phyloP scores from a whole-genome alignment of 768 basidiomycete genomes.

The Austroboletus festivus region DNA sequence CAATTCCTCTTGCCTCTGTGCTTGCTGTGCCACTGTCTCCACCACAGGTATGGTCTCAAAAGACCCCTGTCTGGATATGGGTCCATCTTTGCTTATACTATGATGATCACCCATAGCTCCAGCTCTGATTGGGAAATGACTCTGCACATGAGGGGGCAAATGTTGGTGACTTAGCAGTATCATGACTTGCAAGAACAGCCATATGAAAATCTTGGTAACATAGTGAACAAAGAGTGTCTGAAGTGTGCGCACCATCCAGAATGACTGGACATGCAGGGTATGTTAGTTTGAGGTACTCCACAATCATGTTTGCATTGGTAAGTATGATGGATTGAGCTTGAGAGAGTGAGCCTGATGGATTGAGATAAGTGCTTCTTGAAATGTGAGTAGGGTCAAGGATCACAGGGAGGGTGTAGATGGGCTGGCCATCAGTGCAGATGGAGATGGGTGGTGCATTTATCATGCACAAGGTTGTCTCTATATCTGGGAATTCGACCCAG shows the following conservation, averaged over 20 bases:
- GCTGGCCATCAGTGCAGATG: slow-evolving; percentile 51
- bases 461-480: slow-evolving; percentile 56
- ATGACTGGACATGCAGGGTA: slow-evolving; percentile 71
- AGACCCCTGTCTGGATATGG: background rate
- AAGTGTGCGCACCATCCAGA: slow-evolving; percentile 64
- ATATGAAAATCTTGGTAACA: slow-evolving; percentile 60
- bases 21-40: background rate
- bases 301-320: slow-evolving; percentile 59
- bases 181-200: slow-evolving; percentile 68
- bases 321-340: slow-evolving; percentile 47
- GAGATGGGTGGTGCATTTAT: slow-evolving; percentile 61
- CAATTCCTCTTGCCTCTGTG: slow-evolving; percentile 55
- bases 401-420: slow-evolving; percentile 67
- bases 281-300: slow-evolving; percentile 65
- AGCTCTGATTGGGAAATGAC: slow-evolving; percentile 39
- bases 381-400: slow-evolving; percentile 52
- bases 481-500: slow-evolving; percentile 69
- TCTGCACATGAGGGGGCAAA: slow-evolving; percentile 53
- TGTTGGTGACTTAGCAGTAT: slow-evolving; percentile 64
- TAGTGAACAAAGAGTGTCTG: slow-evolving; percentile 70
- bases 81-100: background rate
- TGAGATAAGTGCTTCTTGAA: background rate
- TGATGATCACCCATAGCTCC: background rate
- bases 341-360: slow-evolving; percentile 25
- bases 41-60: background rate